Conservation (phyloP, 768 basidiomycete genomes). For the Lepiota brunneoincarnata region DNA sequence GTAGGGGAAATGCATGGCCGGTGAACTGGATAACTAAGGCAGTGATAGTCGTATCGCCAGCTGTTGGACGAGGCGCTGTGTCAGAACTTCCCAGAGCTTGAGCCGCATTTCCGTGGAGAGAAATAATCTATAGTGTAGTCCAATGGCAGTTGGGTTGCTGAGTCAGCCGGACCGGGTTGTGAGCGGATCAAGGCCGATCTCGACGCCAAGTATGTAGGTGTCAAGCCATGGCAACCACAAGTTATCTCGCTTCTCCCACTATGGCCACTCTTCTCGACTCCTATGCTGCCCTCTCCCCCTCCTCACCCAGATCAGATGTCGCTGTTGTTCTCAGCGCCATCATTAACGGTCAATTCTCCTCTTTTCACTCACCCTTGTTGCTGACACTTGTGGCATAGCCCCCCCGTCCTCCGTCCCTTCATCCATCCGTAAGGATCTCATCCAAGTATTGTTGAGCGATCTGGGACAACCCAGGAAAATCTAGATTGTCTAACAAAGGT, state of each 20-base stretch:
- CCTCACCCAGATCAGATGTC: slow-evolving; percentile 45
- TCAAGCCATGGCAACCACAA: slow-evolving; percentile 26
- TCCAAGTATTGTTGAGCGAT: slow-evolving; percentile 60
- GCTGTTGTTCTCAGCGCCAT: slow-evolving; percentile 48
- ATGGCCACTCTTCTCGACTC: slow-evolving; percentile 48
- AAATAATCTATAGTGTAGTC: slow-evolving; percentile 2
- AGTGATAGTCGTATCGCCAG: slow-evolving; percentile 63
- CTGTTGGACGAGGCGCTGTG: slow-evolving; percentile 67
- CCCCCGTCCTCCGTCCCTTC: slow-evolving; percentile 46
- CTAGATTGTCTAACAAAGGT: slow-evolving; percentile 59
- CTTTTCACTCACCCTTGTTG: not conserved
- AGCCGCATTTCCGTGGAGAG: slow-evolving; percentile 25
- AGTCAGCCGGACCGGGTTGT: slow-evolving; percentile 7
- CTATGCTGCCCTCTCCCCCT: slow-evolving; percentile 45
- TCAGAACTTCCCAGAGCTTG: slow-evolving; percentile 72
- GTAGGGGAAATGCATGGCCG: slow-evolving; percentile 16
- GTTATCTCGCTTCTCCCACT: slow-evolving; percentile 12
- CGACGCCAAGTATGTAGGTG: slow-evolving; percentile 11
- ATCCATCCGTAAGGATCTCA: slow-evolving; percentile 48
- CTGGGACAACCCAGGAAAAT: slow-evolving; percentile 42
- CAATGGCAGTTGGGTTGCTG: not conserved
- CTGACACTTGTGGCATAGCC: slow-evolving; percentile 29
- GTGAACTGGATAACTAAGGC: slow-evolving; percentile 7
- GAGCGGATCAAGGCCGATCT: slow-evolving; percentile 10
- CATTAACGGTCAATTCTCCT: slow-evolving; percentile 38